Evolutionary conservation across 2,329 filamentous ascomycete genomes (phyloP), one percentile per base, ranked within the genome.

Genomic region (Tolypocladium ovalisporum): DNA sequence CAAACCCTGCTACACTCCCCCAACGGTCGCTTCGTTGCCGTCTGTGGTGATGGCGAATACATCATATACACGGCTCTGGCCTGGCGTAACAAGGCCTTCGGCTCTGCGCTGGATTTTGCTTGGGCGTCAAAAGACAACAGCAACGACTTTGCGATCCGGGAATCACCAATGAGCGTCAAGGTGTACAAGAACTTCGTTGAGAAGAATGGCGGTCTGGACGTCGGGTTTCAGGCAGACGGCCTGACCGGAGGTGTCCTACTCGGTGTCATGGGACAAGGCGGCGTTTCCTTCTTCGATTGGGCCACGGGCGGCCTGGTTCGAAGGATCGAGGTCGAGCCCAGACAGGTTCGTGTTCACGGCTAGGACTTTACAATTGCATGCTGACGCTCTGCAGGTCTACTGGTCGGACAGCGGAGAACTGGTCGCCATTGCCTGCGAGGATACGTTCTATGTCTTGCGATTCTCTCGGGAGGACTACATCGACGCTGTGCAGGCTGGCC

Each of bases 141-240:
- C 76, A 97, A 97, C 72, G 94, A 99, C 71, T 97, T 96, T 69
- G 94, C 94, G 42, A 97, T 99, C 65, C 87, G 94, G 39, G 94
- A 99, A 74, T 97, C 92, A 5, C 76, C 88, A 34, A 96, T 93
- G 54, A 96, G 89, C 67, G 91, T 99, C 67, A 97, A 97, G 79
- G 85, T 97, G 39, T 97, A 94, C 81, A 93, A 94, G 75, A 97
- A 97, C 75, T 97, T 99, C 76, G 87, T 92, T 64, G 94, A 97
- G 72, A 93, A 95, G 75, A 76, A 81, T 34, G 90, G 89, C 58
- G 90, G 91, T 12, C 79, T 99, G 36, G 93, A 99, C 70, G 90
- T 97, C 56, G 92, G 92, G 13, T 99, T 96, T 79, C 89, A 94
- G 64, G 93, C 92, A 1, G 94, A 99, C 63, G 93, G 92, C 19